These are phyloP conservation scores for Mycena amicta DNA, from an alignment of 768 basidiomycete genomes.

Conservation along the genomic window DNA sequence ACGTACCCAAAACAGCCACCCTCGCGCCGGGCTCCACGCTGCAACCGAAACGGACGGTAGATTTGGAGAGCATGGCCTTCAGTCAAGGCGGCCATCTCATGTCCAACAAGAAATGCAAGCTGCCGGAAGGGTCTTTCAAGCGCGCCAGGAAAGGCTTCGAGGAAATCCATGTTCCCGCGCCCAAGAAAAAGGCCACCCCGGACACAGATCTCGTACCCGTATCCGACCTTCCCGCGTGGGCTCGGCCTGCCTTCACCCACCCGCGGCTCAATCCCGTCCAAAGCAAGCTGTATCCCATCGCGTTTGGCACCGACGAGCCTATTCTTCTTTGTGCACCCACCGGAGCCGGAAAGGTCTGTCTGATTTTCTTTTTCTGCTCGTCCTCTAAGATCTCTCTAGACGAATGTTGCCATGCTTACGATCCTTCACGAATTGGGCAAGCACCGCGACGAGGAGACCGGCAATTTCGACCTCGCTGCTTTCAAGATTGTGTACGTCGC, in stretches of 20 bases:
- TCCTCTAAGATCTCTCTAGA: slow-evolving; percentile 49
- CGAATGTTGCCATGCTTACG: slow-evolving; percentile 96
- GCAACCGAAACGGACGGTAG: slow-evolving; percentile 83
- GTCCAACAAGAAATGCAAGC: slow-evolving; percentile 98
- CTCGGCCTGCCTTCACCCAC: slow-evolving; percentile 83
- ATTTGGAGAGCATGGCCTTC: slow-evolving; percentile 95
- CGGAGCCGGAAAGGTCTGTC: slow-evolving; percentile 93
- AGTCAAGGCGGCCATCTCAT: slow-evolving; percentile 94
- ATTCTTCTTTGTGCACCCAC: slow-evolving; percentile 96
- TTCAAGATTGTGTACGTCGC: slow-evolving; percentile 99
- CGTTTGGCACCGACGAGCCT: slow-evolving; percentile 94
- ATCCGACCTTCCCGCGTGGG: slow-evolving; percentile 79
- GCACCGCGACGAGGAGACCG: slow-evolving; percentile 80
- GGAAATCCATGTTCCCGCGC: slow-evolving; percentile 95
- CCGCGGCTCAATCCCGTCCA: slow-evolving; percentile 87
- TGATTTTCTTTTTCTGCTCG: background rate
- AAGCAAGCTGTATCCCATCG: slow-evolving; percentile 89
- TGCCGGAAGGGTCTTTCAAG: slow-evolving; percentile 98
- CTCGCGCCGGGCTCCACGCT: slow-evolving; percentile 85
- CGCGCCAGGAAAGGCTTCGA: slow-evolving; percentile 95
- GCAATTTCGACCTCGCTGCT: slow-evolving; percentile 77
- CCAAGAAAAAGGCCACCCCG: slow-evolving; percentile 69
- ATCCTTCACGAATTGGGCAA: slow-evolving; percentile 91
- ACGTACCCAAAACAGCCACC: slow-evolving; percentile 81
- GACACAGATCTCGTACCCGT: slow-evolving; percentile 76